Percentiles rank a stretch among this genome's conserved stretches.
Evolutionary conservation across 164 flowering plant species (phyloP).

Genomic region (Macadamia integrifolia): DNA sequence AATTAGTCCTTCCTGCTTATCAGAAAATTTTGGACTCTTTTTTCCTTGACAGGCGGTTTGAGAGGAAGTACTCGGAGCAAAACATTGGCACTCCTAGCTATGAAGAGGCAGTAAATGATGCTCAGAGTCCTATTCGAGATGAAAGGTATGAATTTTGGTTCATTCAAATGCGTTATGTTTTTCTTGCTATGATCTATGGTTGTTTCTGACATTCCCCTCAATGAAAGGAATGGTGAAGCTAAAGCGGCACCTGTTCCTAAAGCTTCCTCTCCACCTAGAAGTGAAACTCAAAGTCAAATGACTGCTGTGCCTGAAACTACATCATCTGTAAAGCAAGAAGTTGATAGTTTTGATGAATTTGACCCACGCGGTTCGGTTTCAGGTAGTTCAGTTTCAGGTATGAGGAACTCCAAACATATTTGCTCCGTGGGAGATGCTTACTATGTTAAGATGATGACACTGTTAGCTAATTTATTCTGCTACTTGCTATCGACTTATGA

Average conservation of each 20-base stretch:
- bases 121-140: constrained; percentile 47
- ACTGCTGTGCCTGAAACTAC: constrained; percentile 21
- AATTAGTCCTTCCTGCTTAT: background rate
- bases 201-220: constrained; percentile 12
- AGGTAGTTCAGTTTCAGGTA: constrained; percentile 65
- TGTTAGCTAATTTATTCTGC: no score
- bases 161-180: background rate
- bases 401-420: background rate
- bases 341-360: constrained; percentile 70
- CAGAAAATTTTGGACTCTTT: background rate
- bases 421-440: no score
- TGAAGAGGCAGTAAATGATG: constrained; percentile 67
- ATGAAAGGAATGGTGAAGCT: constrained; percentile 54
- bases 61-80: constrained; percentile 68
- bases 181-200: constrained; percentile 2
- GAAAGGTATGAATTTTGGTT: constrained; percentile 50
- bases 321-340: constrained; percentile 37
- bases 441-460: no score
- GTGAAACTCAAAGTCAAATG: constrained; percentile 26
- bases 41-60: constrained; percentile 36
- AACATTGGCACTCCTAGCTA: constrained; percentile 80
- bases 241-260: constrained; percentile 41
- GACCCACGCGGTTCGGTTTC: constrained; percentile 76
- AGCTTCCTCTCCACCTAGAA: constrained; percentile 44
- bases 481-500: no score